Percentiles rank a stretch among this genome's conserved stretches.
Conservation (phyloP, 306 rosid genomes). For the Acacia acuminata region DNA sequence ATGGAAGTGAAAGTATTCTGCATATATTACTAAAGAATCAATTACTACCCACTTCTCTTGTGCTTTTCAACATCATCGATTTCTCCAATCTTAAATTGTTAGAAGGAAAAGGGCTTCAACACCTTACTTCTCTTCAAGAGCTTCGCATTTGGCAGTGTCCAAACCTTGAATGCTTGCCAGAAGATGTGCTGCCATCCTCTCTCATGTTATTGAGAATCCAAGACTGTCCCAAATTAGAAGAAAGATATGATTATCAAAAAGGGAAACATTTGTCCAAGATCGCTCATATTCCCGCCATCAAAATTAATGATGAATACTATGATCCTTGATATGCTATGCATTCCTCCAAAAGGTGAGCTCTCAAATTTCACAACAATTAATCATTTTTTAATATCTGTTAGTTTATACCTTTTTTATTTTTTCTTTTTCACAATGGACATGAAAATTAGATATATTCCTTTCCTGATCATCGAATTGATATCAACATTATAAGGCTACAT, state of each 20-base stretch:
- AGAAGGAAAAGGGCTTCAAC: background rate
- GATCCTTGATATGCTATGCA: too few relatives aligned
- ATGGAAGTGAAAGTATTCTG: background rate
- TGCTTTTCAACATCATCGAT: accelerated
- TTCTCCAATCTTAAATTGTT: background rate
- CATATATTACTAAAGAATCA: background rate
- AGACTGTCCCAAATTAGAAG: background rate
- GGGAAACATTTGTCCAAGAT: too few relatives aligned
- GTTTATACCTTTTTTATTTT: background rate
- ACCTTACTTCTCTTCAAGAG: background rate
- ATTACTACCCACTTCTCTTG: background rate
- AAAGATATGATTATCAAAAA: background rate
- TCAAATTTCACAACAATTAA: background rate
- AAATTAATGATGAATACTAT: too few relatives aligned
- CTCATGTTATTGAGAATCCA: accelerated
- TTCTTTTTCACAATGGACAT: background rate
- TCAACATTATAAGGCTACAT: too few relatives aligned
- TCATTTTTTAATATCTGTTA: background rate
- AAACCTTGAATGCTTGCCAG: background rate
- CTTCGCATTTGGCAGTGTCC: background rate
- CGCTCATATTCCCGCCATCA: too few relatives aligned
- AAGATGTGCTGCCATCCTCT: background rate
- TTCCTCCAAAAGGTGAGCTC: background rate
- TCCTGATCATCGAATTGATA: too few relatives aligned
- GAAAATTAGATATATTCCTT: background rate